Conservation (phyloP, 2,329 filamentous ascomycete species). For the Trichoderma arundinaceum region DNA sequence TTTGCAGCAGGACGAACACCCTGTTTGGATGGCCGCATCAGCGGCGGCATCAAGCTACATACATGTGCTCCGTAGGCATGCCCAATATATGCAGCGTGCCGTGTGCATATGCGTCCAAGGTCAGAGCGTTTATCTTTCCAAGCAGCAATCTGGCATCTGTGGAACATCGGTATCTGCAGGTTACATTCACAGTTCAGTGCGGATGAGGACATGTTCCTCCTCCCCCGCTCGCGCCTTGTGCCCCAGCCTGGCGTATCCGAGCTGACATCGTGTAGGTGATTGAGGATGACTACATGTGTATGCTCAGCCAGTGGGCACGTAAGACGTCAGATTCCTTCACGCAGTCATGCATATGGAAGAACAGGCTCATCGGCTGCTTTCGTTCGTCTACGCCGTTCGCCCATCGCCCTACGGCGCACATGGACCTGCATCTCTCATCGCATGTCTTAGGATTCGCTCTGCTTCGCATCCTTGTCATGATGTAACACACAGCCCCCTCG, state of each 20-base stretch:
- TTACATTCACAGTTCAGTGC: background rate
- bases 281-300: conserved; percentile 5
- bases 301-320: conserved; percentile 1
- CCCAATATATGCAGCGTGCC: conserved; percentile 24
- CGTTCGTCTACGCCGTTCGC: background rate
- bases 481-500: conserved; percentile 21
- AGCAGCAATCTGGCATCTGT: conserved; percentile 5
- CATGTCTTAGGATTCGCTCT: conserved; percentile 5
- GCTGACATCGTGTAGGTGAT: background rate
- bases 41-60: conserved; percentile 2
- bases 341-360: background rate
- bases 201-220: background rate
- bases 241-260: background rate
- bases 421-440: conserved; percentile 24
- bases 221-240: background rate
- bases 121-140: background rate
- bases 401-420: conserved; percentile 19
- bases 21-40: background rate
- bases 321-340: conserved; percentile 14
- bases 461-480: conserved; percentile 3
- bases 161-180: conserved; percentile 14
- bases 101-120: background rate
- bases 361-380: background rate
- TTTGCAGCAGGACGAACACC: background rate
- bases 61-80: conserved; percentile 6